Evolutionary conservation across 257 asterid species (phyloP).

Genomic region (Solanum etuberosum): DNA sequence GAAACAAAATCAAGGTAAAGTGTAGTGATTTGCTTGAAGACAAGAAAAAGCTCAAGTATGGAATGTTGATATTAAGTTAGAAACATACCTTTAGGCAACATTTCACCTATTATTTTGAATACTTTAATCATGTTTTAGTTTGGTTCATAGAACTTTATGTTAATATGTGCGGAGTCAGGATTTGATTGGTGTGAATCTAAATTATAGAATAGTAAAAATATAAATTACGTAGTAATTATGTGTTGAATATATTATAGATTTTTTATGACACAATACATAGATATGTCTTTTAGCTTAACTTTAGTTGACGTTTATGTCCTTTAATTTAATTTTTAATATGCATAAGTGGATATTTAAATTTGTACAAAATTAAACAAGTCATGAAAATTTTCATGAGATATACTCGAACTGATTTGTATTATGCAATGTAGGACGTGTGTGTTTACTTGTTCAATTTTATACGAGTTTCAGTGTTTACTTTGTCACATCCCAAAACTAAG

Average conservation of each 20-base stretch:
- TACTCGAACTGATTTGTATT: neutral
- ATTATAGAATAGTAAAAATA: neutral
- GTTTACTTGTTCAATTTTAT: neutral
- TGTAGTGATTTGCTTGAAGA: too few relatives aligned
- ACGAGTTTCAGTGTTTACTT: accelerated
- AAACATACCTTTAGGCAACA: too few relatives aligned
- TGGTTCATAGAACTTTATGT: too few relatives aligned
- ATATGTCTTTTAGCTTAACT: neutral
- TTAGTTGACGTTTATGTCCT: accelerated
- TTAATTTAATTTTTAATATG: neutral
- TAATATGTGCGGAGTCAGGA: neutral
- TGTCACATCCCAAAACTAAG: neutral
- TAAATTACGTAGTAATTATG: neutral
- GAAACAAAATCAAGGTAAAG: too few relatives aligned
- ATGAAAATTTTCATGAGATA: neutral
- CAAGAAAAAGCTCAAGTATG: too few relatives aligned
- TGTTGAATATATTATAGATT: neutral
- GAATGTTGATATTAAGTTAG: too few relatives aligned
- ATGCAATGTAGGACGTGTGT: neutral
- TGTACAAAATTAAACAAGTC: neutral
- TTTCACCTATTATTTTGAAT: too few relatives aligned
- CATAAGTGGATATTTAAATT: neutral
- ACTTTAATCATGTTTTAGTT: too few relatives aligned
- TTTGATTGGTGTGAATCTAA: too few relatives aligned
- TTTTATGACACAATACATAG: neutral